Percentiles rank a stretch among this genome's conserved stretches.
phyloP scores from a whole-genome alignment of 2,329 filamentous ascomycete species.

The Xenoacremonium recifei region DNA sequence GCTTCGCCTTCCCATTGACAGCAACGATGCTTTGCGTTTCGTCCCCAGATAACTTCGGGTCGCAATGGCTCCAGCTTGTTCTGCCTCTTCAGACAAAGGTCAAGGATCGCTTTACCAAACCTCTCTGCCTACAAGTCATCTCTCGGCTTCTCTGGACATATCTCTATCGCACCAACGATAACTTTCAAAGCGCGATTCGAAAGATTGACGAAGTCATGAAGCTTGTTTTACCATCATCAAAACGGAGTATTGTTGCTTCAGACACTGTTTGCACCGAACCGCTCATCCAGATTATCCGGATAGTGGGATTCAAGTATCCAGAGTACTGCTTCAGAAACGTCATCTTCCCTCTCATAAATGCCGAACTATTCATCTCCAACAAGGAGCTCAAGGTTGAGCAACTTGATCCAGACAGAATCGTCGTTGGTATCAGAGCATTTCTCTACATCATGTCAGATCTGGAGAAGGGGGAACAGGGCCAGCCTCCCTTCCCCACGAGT shows the following conservation, averaged over 20 bases:
- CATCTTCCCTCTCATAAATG: conserved; percentile 94
- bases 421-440: conserved; percentile 95
- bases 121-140: conserved; percentile 82
- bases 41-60: conserved; percentile 75
- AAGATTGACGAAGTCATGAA: conserved; percentile 90
- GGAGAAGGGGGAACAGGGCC: conserved; percentile 75
- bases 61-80: conserved; percentile 83
- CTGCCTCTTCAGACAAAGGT: conserved; percentile 75
- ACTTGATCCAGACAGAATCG: conserved; percentile 92
- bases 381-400: conserved; percentile 84
- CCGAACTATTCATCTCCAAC: conserved; percentile 76
- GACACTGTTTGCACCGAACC: conserved; percentile 85
- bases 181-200: conserved; percentile 62
- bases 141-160: conserved; percentile 94
- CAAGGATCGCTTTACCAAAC: conserved; percentile 78
- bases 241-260: conserved; percentile 76
- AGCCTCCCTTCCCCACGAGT: conserved; percentile 81
- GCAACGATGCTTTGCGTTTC: conserved; percentile 87
- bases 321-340: conserved; percentile 91
- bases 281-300: conserved; percentile 87
- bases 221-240: conserved; percentile 77
- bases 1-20: conserved; percentile 82
- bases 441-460: conserved; percentile 90
- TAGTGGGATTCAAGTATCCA: conserved; percentile 90
- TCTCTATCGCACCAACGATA: conserved; percentile 79